phyloP scores from a whole-genome alignment of 129 eudicot species.

The Scalesia atractyloides region DNA sequence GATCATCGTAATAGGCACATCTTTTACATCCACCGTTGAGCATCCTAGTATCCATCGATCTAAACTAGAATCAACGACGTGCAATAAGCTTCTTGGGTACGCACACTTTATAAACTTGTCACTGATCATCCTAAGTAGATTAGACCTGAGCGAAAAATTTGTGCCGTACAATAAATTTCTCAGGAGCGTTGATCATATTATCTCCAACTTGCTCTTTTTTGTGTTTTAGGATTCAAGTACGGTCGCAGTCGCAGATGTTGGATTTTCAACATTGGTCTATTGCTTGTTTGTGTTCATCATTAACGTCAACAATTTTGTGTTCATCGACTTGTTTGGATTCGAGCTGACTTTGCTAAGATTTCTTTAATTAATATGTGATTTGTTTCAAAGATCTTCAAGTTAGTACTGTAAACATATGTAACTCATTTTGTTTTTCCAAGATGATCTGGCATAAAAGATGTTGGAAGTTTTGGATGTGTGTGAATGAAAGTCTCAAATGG shows the following conservation, averaged over 20 bases:
- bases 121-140: too few relatives aligned
- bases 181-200: too few relatives aligned
- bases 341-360: too few relatives aligned
- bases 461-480: too few relatives aligned
- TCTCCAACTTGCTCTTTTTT: neutral
- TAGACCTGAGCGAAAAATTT: too few relatives aligned
- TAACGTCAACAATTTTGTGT: neutral
- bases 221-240: slow-evolving; percentile 15
- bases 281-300: slow-evolving; percentile 7
- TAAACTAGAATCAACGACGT: neutral
- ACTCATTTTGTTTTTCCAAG: neutral
- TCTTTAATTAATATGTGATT: too few relatives aligned
- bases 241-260: neutral
- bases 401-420: neutral
- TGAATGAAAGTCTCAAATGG: too few relatives aligned
- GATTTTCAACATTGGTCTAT: neutral
- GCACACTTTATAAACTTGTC: too few relatives aligned
- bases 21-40: neutral
- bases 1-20: neutral
- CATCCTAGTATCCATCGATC: neutral
- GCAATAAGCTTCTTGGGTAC: neutral
- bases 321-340: neutral
- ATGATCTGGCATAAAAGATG: neutral
- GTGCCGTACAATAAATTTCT: too few relatives aligned
- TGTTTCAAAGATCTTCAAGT: too few relatives aligned